Base-by-base conservation (phyloP, 164 flowering plant species). In the Dillenia turbinata region DNA sequence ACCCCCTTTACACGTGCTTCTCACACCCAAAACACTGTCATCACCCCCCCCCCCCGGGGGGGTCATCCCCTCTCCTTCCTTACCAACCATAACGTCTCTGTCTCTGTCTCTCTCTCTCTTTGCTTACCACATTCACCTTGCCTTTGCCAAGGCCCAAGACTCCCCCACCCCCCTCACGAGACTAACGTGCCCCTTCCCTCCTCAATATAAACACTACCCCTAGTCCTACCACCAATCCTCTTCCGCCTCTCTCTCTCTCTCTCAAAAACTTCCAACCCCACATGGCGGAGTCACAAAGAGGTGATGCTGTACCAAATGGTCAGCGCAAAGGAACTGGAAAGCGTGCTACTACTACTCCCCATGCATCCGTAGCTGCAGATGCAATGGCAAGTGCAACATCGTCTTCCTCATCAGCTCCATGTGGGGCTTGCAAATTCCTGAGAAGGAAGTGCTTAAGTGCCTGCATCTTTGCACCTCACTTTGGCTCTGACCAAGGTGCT, bases 351-450 rank as follows among this genome's bases (percentile, higher is more conserved):
- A 22, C 51, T 33, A 33, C 40, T 33, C 7, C 40, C 40, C 40
- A 33, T 33, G 40, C 7, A 33, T 33, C 40, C 40, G 40, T 5
- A 4, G 40, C 40, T 0, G 45, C 57, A 10, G 54, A 48, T 10
- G 58, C 59, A 9, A 48, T 22, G 0, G 33, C n/a, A 19, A 16
- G 9, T 9, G 40, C 45, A 1, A 2, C 65, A 0, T 26, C 71
- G 0, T 45, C 71, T 1, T 5, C 71, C 0, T 45, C 71, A 0
- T 5, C 67, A 0, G 70, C 92, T 11, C 98, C 98, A 0, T 90
- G 98, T 56, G 98, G 97, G 19, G 97, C 98, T 0, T 92, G 97
- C 78, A 92, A 92, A 75, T 90, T 92, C 79, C 65, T 92, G 77
- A 78, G 97, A 73, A 82, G 97, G 73, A 92, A 87, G 73, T 92